These are phyloP conservation scores for Lycium barbarum DNA, from an alignment of 257 asterid species.

Conservation along the genomic window DNA sequence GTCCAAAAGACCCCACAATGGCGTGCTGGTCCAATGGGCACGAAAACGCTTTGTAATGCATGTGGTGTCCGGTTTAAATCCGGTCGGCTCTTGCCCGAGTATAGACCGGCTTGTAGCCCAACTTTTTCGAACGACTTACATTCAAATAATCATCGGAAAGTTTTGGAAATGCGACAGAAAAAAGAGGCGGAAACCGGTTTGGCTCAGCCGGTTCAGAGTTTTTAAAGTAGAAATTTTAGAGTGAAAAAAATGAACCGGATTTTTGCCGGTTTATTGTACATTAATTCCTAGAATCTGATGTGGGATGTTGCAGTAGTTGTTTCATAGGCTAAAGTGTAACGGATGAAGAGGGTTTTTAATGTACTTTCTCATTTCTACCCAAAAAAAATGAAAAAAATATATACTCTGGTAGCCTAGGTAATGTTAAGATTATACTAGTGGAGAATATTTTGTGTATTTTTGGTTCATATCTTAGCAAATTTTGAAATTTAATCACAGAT, in stretches of 20 bases:
- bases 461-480: too few species aligned
- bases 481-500: too few species aligned
- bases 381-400: background rate
- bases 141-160: slow-evolving; percentile 92
- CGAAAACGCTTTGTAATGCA: slow-evolving; percentile 95
- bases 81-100: slow-evolving; percentile 90
- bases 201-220: slow-evolving; percentile 62
- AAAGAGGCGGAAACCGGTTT: slow-evolving; percentile 56
- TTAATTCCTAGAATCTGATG: background rate
- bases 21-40: slow-evolving; percentile 92
- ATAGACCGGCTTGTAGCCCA: slow-evolving; percentile 97
- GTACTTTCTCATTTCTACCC: background rate
- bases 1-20: slow-evolving; percentile 96
- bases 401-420: too few species aligned
- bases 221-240: slow-evolving; percentile 43
- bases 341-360: background rate
- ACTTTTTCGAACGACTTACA: slow-evolving; percentile 74
- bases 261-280: background rate
- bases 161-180: slow-evolving; percentile 86
- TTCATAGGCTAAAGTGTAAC: too few species aligned
- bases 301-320: background rate
- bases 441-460: too few species aligned
- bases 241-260: background rate
- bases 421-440: too few species aligned
- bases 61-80: slow-evolving; percentile 95